Percentiles rank a stretch among this genome's conserved stretches.
Evolutionary conservation across 116 monocot genomes (phyloP).

Genomic region (Posidonia oceanica): DNA sequence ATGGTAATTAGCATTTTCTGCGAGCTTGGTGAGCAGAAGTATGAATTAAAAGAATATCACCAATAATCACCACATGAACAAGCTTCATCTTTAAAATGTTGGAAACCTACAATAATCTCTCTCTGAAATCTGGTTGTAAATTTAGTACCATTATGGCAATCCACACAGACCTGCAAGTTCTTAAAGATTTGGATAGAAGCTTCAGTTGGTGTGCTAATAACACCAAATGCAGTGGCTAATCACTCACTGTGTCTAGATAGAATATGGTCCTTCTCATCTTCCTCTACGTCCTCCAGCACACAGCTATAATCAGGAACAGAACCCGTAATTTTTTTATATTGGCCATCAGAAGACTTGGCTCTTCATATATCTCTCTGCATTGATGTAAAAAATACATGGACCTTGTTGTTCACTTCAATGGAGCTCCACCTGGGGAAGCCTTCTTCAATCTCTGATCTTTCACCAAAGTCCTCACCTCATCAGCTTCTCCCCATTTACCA

Average conservation of each 20-base stretch:
- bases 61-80: constrained; percentile 44
- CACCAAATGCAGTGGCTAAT: constrained; percentile 30
- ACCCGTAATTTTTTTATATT: constrained; percentile 25
- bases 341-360: constrained; percentile 9
- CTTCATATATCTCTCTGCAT: constrained; percentile 22
- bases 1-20: too few relatives aligned
- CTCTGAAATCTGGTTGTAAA: constrained; percentile 30
- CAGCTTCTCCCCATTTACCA: constrained; percentile 23
- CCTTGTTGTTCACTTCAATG: constrained; percentile 20
- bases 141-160: constrained; percentile 36
- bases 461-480: constrained; percentile 21
- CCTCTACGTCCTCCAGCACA: constrained; percentile 38
- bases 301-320: constrained; percentile 37
- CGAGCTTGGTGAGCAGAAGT: neutral
- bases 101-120: constrained; percentile 40
- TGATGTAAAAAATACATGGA: constrained; percentile 23
- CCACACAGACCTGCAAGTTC: constrained; percentile 34
- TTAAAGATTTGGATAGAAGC: constrained; percentile 24
- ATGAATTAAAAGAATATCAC: constrained; percentile 9
- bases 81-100: constrained; percentile 33
- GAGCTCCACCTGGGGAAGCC: constrained; percentile 31
- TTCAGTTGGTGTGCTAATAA: constrained; percentile 18
- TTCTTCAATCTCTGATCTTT: constrained; percentile 17
- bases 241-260: constrained; percentile 32
- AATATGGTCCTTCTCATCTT: constrained; percentile 34